Conservation (phyloP, 345 rosid genomes). For the Citrus unshiu region DNA sequence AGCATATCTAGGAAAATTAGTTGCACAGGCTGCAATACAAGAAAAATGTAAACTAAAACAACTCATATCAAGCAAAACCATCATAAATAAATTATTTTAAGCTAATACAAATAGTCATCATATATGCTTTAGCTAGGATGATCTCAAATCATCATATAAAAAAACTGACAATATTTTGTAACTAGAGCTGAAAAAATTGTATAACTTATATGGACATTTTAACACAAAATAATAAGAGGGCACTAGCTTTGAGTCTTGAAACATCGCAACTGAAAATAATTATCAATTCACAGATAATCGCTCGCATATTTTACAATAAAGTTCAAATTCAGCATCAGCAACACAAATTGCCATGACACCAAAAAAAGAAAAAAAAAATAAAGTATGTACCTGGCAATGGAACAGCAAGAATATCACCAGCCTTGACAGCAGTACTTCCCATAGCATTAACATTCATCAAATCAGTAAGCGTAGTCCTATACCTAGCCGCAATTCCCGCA, state of each 20-base stretch:
- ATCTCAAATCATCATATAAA: neutral
- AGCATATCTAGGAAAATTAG: conserved; percentile 74
- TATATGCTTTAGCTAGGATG: neutral
- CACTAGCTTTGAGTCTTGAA: neutral
- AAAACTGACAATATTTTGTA: neutral
- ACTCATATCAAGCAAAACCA: neutral
- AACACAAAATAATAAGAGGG: neutral
- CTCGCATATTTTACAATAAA: too few relatives aligned
- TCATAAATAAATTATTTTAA: neutral
- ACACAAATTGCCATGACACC: neutral
- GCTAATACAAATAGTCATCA: neutral
- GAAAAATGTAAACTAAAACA: neutral
- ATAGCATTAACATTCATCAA: conserved; percentile 93
- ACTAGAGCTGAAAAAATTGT: neutral
- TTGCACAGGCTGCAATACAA: conserved; percentile 77
- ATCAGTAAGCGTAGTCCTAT: conserved; percentile 73
- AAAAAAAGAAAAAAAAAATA: neutral
- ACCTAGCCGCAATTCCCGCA: conserved; percentile 64
- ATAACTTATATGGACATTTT: neutral
- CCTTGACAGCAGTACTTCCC: conserved; percentile 68
- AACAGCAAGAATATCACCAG: conserved; percentile 81
- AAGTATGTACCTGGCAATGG: conserved; percentile 62
- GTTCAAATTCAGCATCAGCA: neutral
- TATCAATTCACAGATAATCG: neutral
- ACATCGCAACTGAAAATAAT: neutral